phyloP scores from a whole-genome alignment of 345 rosid genomes.

The Syzygium jambos region DNA sequence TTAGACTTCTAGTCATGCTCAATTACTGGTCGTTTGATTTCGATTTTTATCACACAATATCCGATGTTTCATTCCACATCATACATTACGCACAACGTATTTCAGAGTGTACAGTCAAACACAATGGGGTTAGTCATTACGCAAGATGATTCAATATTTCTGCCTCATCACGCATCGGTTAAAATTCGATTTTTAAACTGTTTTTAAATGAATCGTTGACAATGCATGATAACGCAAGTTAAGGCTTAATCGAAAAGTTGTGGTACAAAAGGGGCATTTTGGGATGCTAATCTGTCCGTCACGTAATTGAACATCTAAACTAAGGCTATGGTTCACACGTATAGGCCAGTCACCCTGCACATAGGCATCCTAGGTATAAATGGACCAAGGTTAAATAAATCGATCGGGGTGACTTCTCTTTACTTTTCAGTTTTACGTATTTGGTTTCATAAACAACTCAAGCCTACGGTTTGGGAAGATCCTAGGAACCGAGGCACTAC shows the following conservation, averaged over 20 bases:
- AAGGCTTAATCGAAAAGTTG: background rate
- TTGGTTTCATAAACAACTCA: background rate
- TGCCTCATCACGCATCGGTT: background rate
- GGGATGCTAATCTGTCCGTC: background rate
- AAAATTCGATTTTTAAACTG: background rate
- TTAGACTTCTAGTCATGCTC: background rate
- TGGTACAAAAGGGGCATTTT: background rate
- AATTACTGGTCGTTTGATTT: background rate
- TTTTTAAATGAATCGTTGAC: background rate
- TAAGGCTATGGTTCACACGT: background rate
- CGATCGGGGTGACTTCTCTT: background rate
- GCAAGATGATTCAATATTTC: background rate
- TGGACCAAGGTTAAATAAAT: background rate
- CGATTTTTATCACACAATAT: background rate
- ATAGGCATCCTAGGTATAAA: background rate
- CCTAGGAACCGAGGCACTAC: background rate
- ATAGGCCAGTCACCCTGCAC: background rate
- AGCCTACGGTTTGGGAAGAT: background rate
- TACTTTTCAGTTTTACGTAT: background rate
- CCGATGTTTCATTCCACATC: background rate
- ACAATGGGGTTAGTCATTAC: fast-evolving
- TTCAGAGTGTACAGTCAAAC: background rate
- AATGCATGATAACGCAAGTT: background rate
- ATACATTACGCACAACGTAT: background rate
- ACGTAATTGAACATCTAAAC: background rate